Evolutionary conservation across 306 rosid genomes (phyloP), one percentile per base, ranked within the genome.

Genomic region (Rosa persica): DNA sequence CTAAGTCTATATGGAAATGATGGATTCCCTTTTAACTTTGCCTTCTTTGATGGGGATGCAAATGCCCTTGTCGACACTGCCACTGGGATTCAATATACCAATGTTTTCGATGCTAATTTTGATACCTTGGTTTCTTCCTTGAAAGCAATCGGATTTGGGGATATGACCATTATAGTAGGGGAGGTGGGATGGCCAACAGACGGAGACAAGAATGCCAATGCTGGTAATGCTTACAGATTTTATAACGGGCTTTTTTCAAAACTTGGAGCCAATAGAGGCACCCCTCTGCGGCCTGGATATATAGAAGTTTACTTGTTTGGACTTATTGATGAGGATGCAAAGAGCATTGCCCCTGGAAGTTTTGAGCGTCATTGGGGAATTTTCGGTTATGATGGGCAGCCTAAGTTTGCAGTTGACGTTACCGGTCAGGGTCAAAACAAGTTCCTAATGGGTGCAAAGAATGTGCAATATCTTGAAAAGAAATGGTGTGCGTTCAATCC

Each of bases 181-280:
- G 99, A 95, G 84, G 99, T 95, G 73, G 99, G 99, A 52, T 95
- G 99, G 99, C 99, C 99, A 1, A 95, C 99, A 2, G 96, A 93
- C 8, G 99, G 99, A 0, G 98, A 95, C 88, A 95, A 93, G 91
- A 93, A 91, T 67, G 99, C 92, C 73, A 93, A 93, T 67, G 48
- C 22, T 0, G 92, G 94, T 2, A 81, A 89, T 74, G 99, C 99
- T 9, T 77, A 84, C 23, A 88, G 99, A 64, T 95, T 95, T 84
- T 95, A 93, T 36, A 95, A 86, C 3, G 98, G 96, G 2, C 94
- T 95, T 81, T 76, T 95, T 4, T 80, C 94, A 5, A 90, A 88
- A 82, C 93, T 95, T 17, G 99, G 93, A 3, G 81, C 79, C 15
- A 85, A 84, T 22, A 91, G 54, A 83, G 99, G 99, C 75, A 95